Evolutionary conservation across 768 basidiomycete genomes (phyloP), one percentile per base, ranked within the genome.

Genomic region (Lanmaoa pseudosensibilis): DNA sequence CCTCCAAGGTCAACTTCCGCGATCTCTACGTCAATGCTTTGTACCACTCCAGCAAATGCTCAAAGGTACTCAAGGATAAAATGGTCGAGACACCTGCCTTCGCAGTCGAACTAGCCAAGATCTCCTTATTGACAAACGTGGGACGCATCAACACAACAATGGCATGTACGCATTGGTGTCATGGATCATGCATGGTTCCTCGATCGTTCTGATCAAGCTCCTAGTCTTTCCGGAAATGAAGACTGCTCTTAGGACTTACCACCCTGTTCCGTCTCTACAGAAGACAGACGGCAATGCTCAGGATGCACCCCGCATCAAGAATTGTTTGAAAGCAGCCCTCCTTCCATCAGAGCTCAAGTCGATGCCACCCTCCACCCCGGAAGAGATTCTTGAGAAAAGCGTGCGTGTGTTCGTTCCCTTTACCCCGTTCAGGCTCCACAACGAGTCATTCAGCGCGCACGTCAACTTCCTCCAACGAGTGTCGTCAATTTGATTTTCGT

Each of bases 181-280:
- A 59, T 55, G n/a, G 55, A 54, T 53, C 52, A 46, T 41, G 44
- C 27, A 34, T 43, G 36, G 21, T 36, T 37, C 38, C 52, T 60
- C 50, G 41, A 53, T 63, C 51, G 21, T 56, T 27, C 62, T 72
- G 44, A 69, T 57, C 55, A 49, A 54, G 16, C 48, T 50, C 63
- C 40, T 67, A 92, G 90, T 94, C 76, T 93, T 92, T 70, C 91
- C 91, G 54, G 91, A 93, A 77, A 94, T 94, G 92, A 90, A 91
- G 72, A 94, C 93, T 6, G 88, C 90, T 19, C 76, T 94, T 53
- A 78, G 92, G 67, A 91, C 90, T 52, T 94, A 94, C 71, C 93
- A 94, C 65, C 91, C 93, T 30, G 85, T 93, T 4, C 93, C 93
- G 11, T 88, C 88, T 32, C 75, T 94, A 27, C 92, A 94, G 69